Conservation (phyloP, 331 rosid species). For the Spiraea crenata region DNA sequence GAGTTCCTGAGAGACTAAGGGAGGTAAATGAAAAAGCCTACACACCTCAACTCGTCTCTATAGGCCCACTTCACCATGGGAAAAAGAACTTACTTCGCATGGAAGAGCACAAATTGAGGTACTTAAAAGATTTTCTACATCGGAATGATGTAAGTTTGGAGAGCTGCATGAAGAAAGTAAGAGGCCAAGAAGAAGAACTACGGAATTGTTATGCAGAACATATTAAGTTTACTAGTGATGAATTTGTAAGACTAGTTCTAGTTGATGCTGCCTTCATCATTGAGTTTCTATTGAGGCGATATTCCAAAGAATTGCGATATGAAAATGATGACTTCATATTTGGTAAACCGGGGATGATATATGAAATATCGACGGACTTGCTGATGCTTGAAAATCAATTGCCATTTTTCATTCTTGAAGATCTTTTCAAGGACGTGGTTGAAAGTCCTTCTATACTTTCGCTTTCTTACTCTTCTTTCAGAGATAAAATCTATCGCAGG, state of each 20-base stretch:
- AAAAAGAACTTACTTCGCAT: background rate
- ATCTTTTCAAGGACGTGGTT: no score
- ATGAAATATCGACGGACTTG: no score
- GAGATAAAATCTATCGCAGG: no score
- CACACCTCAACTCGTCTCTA: conserved; percentile 23
- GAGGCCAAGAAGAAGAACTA: background rate
- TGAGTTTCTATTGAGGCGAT: background rate
- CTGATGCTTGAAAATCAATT: background rate
- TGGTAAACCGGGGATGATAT: no score
- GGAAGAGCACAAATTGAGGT: conserved; percentile 23
- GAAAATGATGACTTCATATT: background rate
- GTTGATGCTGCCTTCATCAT: conserved; percentile 21
- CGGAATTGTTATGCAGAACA: conserved; percentile 17
- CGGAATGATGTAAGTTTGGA: background rate
- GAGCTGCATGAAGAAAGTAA: background rate
- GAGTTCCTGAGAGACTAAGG: conserved; percentile 21
- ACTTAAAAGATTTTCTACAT: background rate
- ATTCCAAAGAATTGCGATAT: background rate
- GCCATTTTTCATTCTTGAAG: background rate
- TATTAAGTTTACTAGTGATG: background rate
- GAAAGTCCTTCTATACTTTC: no score
- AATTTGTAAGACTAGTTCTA: conserved; percentile 17
- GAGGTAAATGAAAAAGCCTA: conserved; percentile 4
- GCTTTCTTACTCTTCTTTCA: no score
- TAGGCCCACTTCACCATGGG: conserved; percentile 27